Evolutionary conservation across 2,329 filamentous ascomycete genomes (phyloP).

Genomic region (Colletotrichum cuscutae): DNA sequence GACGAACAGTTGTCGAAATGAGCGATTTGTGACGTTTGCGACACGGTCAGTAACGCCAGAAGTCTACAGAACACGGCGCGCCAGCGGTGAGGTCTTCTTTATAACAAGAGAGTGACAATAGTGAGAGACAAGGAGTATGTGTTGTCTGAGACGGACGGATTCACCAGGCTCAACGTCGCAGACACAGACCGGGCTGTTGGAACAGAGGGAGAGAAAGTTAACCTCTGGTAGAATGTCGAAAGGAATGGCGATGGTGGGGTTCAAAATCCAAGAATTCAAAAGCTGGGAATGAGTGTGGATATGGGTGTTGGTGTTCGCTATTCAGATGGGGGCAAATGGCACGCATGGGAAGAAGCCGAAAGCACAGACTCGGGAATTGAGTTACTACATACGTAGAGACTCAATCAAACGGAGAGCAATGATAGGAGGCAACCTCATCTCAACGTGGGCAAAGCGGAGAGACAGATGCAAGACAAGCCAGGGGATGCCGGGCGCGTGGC

Average conservation of each 20-base stretch:
- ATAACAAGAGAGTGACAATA: slow-evolving; percentile 21
- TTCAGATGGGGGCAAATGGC: not conserved
- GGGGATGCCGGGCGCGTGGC: slow-evolving; percentile 24
- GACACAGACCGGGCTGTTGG: slow-evolving; percentile 7
- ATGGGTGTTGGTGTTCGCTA: not conserved
- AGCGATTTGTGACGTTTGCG: not conserved
- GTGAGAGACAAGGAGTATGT: slow-evolving; percentile 16
- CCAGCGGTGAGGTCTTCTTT: not conserved
- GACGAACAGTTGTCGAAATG: not conserved
- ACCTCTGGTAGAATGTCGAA: not conserved
- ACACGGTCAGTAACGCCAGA: slow-evolving; percentile 27
- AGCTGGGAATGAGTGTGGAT: slow-evolving; percentile 19
- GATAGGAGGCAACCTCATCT: slow-evolving; percentile 31
- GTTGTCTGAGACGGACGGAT: not conserved
- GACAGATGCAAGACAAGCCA: slow-evolving; percentile 22
- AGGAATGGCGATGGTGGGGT: slow-evolving; percentile 23
- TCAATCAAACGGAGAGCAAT: slow-evolving; percentile 7
- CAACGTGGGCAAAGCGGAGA: slow-evolving; percentile 20
- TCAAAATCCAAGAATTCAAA: not conserved
- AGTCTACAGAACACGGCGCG: not conserved
- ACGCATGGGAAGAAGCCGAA: not conserved
- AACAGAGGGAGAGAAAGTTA: not conserved
- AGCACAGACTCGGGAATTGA: slow-evolving; percentile 17
- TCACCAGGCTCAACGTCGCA: not conserved
- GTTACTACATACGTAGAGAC: no score